Conservation (phyloP, 257 asterid genomes). For the Przewalskia tangutica region DNA sequence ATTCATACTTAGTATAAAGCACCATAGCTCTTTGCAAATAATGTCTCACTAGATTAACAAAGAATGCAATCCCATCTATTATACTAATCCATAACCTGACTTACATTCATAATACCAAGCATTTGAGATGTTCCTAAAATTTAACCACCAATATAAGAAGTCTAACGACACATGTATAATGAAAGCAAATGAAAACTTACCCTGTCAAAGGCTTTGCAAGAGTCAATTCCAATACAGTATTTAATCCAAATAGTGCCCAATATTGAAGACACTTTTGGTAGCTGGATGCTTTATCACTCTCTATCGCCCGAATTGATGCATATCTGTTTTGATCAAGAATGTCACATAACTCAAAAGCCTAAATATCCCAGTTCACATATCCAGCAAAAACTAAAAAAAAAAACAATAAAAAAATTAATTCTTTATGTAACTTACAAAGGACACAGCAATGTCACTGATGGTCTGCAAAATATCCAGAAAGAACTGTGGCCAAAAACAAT, state of each 20-base stretch:
- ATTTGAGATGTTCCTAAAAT: not conserved
- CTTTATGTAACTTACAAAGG: conserved; percentile 8
- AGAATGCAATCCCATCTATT: not conserved
- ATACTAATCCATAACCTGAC: not conserved
- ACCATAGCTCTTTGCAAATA: not conserved
- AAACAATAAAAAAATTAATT: not conserved
- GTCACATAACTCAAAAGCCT: not conserved
- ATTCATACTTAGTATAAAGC: not conserved
- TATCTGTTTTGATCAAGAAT: not conserved
- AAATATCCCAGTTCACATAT: not conserved
- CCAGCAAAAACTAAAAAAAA: not conserved
- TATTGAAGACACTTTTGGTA: conserved; percentile 11
- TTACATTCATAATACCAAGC: too few species aligned
- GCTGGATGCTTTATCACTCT: conserved; percentile 2
- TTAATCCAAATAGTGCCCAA: conserved; percentile 12
- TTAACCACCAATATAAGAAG: not conserved
- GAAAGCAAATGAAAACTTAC: not conserved
- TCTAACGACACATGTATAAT: not conserved
- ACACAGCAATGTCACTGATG: conserved; percentile 7
- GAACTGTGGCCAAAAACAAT: not conserved
- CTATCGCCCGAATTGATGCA: conserved; percentile 12
- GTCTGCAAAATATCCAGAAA: conserved; percentile 9
- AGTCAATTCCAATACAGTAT: conserved; percentile 5
- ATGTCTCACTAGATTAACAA: not conserved
- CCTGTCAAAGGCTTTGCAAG: conserved; percentile 5